A percentile compares a stretch with the other conserved stretches of the same genome.
Conservation (phyloP, 192 early-diverging fungal genomes). For the Obelidium mucronatum region DNA sequence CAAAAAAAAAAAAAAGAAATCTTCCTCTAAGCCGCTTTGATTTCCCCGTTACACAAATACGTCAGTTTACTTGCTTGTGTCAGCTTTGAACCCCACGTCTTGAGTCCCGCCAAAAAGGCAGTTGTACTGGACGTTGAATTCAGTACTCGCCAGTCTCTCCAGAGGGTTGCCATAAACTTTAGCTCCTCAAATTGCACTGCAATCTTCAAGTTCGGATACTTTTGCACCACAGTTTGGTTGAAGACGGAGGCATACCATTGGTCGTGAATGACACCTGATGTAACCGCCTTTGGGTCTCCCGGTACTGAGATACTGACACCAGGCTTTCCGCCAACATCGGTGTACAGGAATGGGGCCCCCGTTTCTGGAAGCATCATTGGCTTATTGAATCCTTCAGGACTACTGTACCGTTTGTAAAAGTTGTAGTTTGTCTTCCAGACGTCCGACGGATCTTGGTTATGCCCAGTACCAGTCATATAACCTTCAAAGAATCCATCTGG, state of each 20-base stretch:
- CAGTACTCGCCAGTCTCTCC: slow-evolving; percentile 21
- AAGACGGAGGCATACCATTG: slow-evolving; percentile 45
- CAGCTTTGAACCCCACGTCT: background rate
- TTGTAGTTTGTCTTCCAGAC: slow-evolving; percentile 22
- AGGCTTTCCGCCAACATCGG: background rate
- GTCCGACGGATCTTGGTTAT: background rate
- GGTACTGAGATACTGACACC: background rate
- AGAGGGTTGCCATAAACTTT: slow-evolving; percentile 25
- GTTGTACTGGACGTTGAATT: background rate
- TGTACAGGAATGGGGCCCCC: slow-evolving; percentile 29
- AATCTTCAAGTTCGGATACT: slow-evolving; percentile 44
- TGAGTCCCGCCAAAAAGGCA: slow-evolving; percentile 1
- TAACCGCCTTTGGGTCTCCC: background rate
- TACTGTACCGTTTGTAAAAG: slow-evolving; percentile 51
- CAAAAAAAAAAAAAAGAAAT: background rate
- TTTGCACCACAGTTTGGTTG: background rate
- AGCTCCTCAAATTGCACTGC: slow-evolving; percentile 52
- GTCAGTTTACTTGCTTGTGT: slow-evolving; percentile 10
- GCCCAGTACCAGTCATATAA: slow-evolving; percentile 13
- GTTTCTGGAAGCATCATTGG: slow-evolving; percentile 53
- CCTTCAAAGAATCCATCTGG: slow-evolving; percentile 21
- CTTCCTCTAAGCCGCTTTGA: background rate
- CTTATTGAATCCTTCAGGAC: slow-evolving; percentile 32
- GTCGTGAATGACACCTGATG: slow-evolving; percentile 41
- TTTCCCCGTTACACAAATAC: slow-evolving; percentile 9